Evolutionary conservation across 192 early-diverging fungal species (phyloP), one percentile per base, ranked within the genome.

Genomic region (Backusella liffmaniae): DNA sequence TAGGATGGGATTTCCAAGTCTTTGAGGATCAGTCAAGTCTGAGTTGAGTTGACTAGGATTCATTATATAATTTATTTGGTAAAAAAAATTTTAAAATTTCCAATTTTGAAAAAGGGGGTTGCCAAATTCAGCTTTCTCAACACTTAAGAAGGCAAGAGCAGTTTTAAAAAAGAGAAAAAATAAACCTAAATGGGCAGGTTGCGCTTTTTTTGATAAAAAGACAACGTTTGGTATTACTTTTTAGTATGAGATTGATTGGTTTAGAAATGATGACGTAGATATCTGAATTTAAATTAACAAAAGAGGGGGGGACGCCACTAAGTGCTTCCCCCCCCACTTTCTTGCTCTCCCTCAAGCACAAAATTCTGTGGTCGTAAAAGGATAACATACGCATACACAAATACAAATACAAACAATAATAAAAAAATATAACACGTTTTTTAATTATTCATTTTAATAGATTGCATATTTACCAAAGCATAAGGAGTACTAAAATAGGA

Each of bases 21-120:
- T 35, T 59, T 34, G 34, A 32, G 59, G 23, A 39, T 73, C 49
- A 59, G 72, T 12, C 72, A 73, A 41, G 56, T 73, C 49, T 39
- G 72, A 36, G 72, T 73, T 73, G 8, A 62, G 49, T 51, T 73
- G 49, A 37, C 6, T 21, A 39, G 51, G 35, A 62, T 65, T 39
- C 53, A 73, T 39, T 37, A 26, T 23, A 21, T 12, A 30, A 44
- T 46, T 70, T 41, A 42, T 34, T 41, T 39, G 37, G 32, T 21
- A 53, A 53, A 53, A 53, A 53, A 59, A 26, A 59, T 29, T 29
- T 26, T 26, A 26, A 26, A 26, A 70, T 70, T 70, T 70, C 69
- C 69, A 70, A 70, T 70, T 70, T 49, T 49, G 21, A 39, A 65
- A 73, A 34, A 21, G 66, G 67, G 67, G 36, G 67, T 68, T 68